Base-by-base conservation (phyloP, 176 grass and related monocot genomes). In the Eleusine indica region DNA sequence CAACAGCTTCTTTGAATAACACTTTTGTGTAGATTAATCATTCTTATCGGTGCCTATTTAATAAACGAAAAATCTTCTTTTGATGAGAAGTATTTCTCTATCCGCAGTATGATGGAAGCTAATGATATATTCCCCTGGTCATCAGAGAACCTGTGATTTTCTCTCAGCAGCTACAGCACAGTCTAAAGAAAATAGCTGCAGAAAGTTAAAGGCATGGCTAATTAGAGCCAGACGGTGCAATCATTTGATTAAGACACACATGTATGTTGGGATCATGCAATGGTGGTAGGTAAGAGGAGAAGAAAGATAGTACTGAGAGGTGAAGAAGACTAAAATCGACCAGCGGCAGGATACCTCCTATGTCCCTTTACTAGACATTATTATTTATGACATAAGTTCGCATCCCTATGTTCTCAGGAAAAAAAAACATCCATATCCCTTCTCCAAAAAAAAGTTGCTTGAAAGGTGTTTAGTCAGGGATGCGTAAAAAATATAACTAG, bases 231-330 rank as follows among this genome's bases (percentile, higher is more conserved):
- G 73, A 66, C 28, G 21, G 73, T 67, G 46, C 39, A 82, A 82
- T 90, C 83, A 82, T 82, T 82, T 77, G 73, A 85, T 82, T 72
- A 82, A 25, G 46, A 58, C 28, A 46, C 56, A 77, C 78, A 82
- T 71, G 54, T 22, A 35, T 71, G 66, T 13, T 56, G 66, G 38
- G 54, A 66, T 85, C 71, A 81, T 57, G 56, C 43, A 66, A 71
- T 66, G 87, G 83, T 54, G 83, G 65, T 82, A 76, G 78, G 87
- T 89, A 72, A 66, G 73, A 81, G 32, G 41, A 43, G 57, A 39
- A 39, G 4, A 66, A 66, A 81, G 38, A 71, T 67, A 32, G 18
- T 54, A 54, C 3, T 19, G 3, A 22, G 68, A 22, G 9, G 43
- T n/a, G 39, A 44, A 42, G 40, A 14, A 18, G 19, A 44, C 0